These are phyloP conservation scores for Larix kaempferi DNA, from an alignment of 75 land plant genomes.

Conservation along the genomic window DNA sequence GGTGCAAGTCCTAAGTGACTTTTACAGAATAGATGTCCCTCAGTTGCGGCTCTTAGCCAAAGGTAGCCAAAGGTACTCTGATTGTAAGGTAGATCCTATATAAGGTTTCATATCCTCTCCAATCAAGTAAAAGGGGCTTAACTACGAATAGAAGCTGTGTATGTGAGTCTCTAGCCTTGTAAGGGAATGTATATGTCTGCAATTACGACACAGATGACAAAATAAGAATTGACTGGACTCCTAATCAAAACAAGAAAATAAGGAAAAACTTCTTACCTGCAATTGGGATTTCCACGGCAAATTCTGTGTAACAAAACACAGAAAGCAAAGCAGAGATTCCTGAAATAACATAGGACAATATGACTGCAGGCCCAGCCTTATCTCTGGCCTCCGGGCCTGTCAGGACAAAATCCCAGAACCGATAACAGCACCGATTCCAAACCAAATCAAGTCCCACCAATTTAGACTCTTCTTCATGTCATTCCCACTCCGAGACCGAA, in stretches of 20 bases:
- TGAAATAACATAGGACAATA: constrained; percentile 61
- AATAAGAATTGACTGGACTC: no score
- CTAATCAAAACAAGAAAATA: background rate
- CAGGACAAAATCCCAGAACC: constrained; percentile 91
- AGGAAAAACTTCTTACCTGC: constrained; percentile 42
- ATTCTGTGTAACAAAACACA: constrained; percentile 91
- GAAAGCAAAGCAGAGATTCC: constrained; percentile 80
- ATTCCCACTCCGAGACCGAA: constrained; percentile 43
- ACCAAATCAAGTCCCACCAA: constrained; percentile 92
- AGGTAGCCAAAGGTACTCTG: no score
- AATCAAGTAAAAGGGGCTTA: no score
- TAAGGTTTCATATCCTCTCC: no score
- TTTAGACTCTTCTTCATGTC: constrained; percentile 67
- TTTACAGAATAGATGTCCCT: no score
- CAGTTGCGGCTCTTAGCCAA: no score
- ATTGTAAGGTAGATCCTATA: no score
- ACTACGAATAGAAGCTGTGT: no score
- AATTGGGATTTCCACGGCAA: constrained; percentile 80
- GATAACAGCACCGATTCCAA: constrained; percentile 77
- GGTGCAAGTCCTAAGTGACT: no score
- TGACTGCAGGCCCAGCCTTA: constrained; percentile 64
- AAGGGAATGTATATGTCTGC: no score
- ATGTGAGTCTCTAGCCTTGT: no score
- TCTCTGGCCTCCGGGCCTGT: constrained; percentile 56
- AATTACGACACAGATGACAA: no score